Evolutionary conservation across 208 protist species (phyloP).

Genomic region (Trypanosoma mega): DNA sequence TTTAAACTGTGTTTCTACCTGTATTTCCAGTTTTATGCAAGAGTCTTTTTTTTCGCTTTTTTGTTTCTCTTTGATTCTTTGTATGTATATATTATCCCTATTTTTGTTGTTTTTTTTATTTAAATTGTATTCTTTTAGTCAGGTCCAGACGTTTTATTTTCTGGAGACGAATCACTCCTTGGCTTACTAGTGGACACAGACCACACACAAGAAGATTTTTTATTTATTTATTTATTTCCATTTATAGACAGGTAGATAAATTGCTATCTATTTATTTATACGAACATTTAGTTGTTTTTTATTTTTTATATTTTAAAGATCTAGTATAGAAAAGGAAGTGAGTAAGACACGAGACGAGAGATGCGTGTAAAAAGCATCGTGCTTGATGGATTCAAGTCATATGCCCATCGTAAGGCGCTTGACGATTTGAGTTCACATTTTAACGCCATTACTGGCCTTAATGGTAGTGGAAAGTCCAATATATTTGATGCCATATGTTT

Average conservation of each 20-base stretch:
- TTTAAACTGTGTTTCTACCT: no score
- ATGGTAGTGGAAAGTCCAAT: constrained; percentile 99
- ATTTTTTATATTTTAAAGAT: constrained; percentile 17
- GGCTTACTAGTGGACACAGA: no score
- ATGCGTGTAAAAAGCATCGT: constrained; percentile 99
- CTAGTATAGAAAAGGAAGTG: background rate
- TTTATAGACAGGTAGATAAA: no score
- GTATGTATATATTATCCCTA: constrained; percentile 12
- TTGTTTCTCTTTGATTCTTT: background rate
- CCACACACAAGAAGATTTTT: no score
- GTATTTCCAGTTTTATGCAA: constrained; percentile 1
- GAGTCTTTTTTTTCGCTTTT: constrained; percentile 7
- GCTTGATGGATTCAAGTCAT: constrained; percentile 99
- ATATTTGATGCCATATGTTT: constrained; percentile 99
- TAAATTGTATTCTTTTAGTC: constrained; percentile 20
- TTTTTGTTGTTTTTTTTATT: constrained; percentile 6
- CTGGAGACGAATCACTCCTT: no score
- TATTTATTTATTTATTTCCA: no score
- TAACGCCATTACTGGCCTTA: constrained; percentile 99
- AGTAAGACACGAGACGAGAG: background rate
- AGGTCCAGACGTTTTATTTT: background rate
- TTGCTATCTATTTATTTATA: no score
- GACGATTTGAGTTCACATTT: constrained; percentile 97
- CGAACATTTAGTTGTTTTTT: constrained; percentile 3
- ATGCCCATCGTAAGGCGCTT: constrained; percentile 96